Evolutionary conservation across 768 basidiomycete species (phyloP).

Genomic region (Filobasidium floriforme): DNA sequence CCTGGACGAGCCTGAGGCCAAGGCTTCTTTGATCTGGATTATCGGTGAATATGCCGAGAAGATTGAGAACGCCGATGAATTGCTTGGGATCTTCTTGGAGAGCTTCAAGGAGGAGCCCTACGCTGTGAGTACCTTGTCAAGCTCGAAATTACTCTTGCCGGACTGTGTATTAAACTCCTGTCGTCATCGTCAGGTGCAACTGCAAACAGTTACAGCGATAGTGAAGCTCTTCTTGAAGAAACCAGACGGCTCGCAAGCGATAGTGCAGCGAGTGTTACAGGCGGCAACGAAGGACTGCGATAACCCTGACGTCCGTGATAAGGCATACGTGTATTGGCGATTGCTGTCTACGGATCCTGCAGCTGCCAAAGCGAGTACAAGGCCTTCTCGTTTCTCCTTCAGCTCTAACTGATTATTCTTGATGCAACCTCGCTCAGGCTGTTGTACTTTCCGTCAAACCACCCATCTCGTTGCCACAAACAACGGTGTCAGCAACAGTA

Average conservation of each 20-base stretch:
- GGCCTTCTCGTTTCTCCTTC: slow-evolving; percentile 14
- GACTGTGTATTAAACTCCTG: neutral
- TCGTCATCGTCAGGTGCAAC: slow-evolving; percentile 56
- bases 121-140: slow-evolving; percentile 52
- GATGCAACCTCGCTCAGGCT: slow-evolving; percentile 46
- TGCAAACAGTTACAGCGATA: slow-evolving; percentile 71
- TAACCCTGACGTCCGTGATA: slow-evolving; percentile 88
- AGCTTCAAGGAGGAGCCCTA: slow-evolving; percentile 89
- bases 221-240: slow-evolving; percentile 95
- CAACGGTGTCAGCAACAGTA: slow-evolving; percentile 75
- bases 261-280: slow-evolving; percentile 84
- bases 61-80: slow-evolving; percentile 92
- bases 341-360: slow-evolving; percentile 87
- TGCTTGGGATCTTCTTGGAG: slow-evolving; percentile 82
- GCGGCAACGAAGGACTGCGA: slow-evolving; percentile 97
- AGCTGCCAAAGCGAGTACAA: slow-evolving; percentile 70
- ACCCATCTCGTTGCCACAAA: slow-evolving; percentile 84
- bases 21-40: slow-evolving; percentile 97
- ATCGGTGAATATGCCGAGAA: slow-evolving; percentile 97
- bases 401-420: neutral
- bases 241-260: slow-evolving; percentile 80
- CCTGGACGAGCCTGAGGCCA: slow-evolving; percentile 95
- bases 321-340: slow-evolving; percentile 98
- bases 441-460: slow-evolving; percentile 88
- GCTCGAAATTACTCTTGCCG: neutral